Conservation (phyloP, 148 eudicot genomes). For the Cornus florida region DNA sequence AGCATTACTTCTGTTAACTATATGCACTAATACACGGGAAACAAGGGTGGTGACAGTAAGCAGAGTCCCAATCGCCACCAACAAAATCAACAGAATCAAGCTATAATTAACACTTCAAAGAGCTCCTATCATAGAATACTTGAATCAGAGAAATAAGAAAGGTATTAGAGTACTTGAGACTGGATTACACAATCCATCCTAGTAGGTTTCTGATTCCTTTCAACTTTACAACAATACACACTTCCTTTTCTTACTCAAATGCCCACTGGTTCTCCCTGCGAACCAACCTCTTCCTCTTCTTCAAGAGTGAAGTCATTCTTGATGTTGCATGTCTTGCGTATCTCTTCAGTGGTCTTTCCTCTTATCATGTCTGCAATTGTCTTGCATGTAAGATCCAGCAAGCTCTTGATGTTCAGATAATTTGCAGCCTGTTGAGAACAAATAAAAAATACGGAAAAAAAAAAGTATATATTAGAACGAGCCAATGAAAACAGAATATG, state of each 20-base stretch:
- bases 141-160: too few relatives aligned
- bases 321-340: conserved; percentile 51
- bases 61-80: not conserved
- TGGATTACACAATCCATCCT: not conserved
- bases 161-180: not conserved
- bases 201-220: too few relatives aligned
- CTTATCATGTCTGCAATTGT: conserved; percentile 48
- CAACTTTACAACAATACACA: too few relatives aligned
- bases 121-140: too few relatives aligned
- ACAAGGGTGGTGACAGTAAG: too few relatives aligned
- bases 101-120: too few relatives aligned
- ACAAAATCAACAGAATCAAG: not conserved
- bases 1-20: too few relatives aligned
- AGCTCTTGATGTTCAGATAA: conserved; percentile 52
- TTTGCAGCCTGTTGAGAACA: conserved; percentile 43
- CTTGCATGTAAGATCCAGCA: conserved; percentile 53
- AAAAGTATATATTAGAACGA: not conserved
- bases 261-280: conserved; percentile 64
- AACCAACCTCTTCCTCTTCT: conserved; percentile 49
- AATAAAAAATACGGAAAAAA: not conserved
- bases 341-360: conserved; percentile 53
- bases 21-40: too few relatives aligned
- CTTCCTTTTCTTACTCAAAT: conserved; percentile 29
- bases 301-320: conserved; percentile 52
- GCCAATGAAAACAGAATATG: too few relatives aligned